Evolutionary conservation across 768 basidiomycete species (phyloP).

Genomic region (Rhizopogon salebrosus): DNA sequence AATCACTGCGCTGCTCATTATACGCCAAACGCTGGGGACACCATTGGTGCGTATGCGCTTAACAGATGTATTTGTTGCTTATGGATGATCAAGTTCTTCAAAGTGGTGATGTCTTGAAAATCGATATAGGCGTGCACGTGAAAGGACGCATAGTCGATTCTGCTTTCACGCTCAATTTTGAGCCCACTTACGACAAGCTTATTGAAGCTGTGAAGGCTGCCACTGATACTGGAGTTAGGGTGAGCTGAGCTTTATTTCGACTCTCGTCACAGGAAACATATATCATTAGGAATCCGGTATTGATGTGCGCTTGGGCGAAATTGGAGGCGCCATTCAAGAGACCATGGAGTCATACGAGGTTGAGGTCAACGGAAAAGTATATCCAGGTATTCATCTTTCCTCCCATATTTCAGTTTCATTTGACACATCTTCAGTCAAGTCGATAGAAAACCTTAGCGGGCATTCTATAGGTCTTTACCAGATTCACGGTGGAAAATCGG

Average conservation of each 20-base stretch:
- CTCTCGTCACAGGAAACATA: background rate
- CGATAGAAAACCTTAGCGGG: slow-evolving; percentile 90
- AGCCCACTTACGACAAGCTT: slow-evolving; percentile 85
- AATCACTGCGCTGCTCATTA: slow-evolving; percentile 98
- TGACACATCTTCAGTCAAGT: slow-evolving; percentile 59
- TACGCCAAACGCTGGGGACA: slow-evolving; percentile 92
- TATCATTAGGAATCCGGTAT: slow-evolving; percentile 86
- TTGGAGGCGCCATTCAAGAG: slow-evolving; percentile 91
- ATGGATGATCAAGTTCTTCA: slow-evolving; percentile 59
- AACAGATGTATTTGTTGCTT: slow-evolving; percentile 2
- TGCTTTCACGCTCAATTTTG: slow-evolving; percentile 89
- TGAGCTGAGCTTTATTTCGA: slow-evolving; percentile 26
- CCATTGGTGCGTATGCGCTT: slow-evolving; percentile 47
- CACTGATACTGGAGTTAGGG: slow-evolving; percentile 87
- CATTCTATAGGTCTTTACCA: slow-evolving; percentile 88
- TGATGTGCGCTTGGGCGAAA: slow-evolving; percentile 88
- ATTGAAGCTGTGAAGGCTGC: slow-evolving; percentile 91
- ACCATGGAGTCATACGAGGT: slow-evolving; percentile 99
- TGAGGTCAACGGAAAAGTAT: slow-evolving; percentile 77
- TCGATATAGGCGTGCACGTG: slow-evolving; percentile 96
- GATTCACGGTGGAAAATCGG: slow-evolving; percentile 93
- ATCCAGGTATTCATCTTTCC: slow-evolving; percentile 52
- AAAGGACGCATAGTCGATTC: slow-evolving; percentile 94
- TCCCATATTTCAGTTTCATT: background rate
- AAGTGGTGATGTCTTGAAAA: slow-evolving; percentile 86